Evolutionary conservation across 352 stramenopile species (phyloP), one percentile per base, ranked within the genome.

Genomic region (Thalassiosira livingstoniorum): DNA sequence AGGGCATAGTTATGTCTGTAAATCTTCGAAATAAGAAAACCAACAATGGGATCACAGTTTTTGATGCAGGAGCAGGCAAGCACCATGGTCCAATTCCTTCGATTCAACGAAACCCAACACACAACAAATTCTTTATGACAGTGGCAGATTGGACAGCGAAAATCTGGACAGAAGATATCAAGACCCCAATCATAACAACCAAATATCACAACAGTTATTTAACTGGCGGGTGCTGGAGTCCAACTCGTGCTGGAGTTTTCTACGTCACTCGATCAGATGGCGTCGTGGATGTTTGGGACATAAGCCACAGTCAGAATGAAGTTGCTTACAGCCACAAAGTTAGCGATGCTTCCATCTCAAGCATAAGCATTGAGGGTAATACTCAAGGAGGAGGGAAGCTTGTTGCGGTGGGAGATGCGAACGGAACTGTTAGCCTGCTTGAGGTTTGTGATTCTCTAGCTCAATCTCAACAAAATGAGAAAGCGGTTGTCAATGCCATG

Each of bases 41-140:
- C 75, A 98, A 99, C 89, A 98, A 98, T 75, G 97, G 96, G n/a
- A 97, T 99, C 71, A 96, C 95, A 18, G 92, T 99, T 0, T 98
- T 98, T 83, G 97, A 99, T 87, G 97, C 91, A 58, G 95, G 94
- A 43, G 83, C 96, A 13, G 97, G 97, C 37, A 98, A 98, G 80
- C 97, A 99, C 86, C 96, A 98, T 79, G 97, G 96, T 0, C 96
- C 97, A 42, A 98, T 99, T 79, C 98, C 96, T 79, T 94, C 91
- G 45, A 98, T 99, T 83, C 96, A 98, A 86, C 93, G 97, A 29
- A 99, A 99, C 80, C 97, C 97, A 39, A 97, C 94, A n/a, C 96
- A 99, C 83, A 98, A 97, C 87, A 98, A 99, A 82, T 99, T 98
- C 79, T 99, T 99, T 89, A 94, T 99, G 88, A 98, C 96, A 13